Percentiles rank a stretch among this genome's conserved stretches.
phyloP scores from a whole-genome alignment of 2,329 filamentous ascomycete genomes.

The Coniochaeta sp. region DNA sequence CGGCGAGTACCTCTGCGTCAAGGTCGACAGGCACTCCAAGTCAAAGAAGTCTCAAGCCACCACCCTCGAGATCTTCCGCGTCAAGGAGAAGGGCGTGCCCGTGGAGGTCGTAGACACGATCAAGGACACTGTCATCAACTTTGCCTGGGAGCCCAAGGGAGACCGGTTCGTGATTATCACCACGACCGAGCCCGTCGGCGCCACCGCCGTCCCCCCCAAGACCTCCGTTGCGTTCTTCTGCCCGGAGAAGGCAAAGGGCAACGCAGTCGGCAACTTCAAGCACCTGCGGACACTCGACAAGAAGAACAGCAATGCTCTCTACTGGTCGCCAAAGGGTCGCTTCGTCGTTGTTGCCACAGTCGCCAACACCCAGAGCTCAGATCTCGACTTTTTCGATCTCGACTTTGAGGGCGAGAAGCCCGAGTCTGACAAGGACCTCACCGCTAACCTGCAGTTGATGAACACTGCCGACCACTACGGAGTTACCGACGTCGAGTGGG shows the following conservation, averaged over 20 bases:
- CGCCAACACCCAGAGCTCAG: conserved; percentile 84
- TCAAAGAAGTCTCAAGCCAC: conserved; percentile 97
- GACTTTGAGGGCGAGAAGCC: conserved; percentile 97
- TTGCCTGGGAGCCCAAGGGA: conserved; percentile 98
- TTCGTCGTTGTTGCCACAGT: conserved; percentile 95
- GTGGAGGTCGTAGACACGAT: conserved; percentile 97
- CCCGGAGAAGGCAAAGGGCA: conserved; percentile 85
- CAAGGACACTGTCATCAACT: conserved; percentile 99
- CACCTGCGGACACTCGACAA: conserved; percentile 92
- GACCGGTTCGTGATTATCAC: conserved; percentile 97
- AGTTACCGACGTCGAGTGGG: conserved; percentile 96
- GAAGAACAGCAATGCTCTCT: conserved; percentile 99
- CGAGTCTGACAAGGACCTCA: conserved; percentile 87
- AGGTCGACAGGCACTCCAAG: conserved; percentile 98
- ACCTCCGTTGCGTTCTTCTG: conserved; percentile 95
- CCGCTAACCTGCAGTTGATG: conserved; percentile 92
- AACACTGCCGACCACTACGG: conserved; percentile 92
- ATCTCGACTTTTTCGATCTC: conserved; percentile 95
- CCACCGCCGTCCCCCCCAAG: conserved; percentile 82
- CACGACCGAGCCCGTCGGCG: conserved; percentile 72
- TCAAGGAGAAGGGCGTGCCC: conserved; percentile 94
- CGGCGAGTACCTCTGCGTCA: conserved; percentile 88
- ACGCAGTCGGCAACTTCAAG: conserved; percentile 85
- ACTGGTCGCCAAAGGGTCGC: conserved; percentile 94
- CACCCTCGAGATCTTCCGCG: conserved; percentile 95